Base-by-base conservation (phyloP, 2,329 filamentous ascomycete species). In the Cytospora piceicola region DNA sequence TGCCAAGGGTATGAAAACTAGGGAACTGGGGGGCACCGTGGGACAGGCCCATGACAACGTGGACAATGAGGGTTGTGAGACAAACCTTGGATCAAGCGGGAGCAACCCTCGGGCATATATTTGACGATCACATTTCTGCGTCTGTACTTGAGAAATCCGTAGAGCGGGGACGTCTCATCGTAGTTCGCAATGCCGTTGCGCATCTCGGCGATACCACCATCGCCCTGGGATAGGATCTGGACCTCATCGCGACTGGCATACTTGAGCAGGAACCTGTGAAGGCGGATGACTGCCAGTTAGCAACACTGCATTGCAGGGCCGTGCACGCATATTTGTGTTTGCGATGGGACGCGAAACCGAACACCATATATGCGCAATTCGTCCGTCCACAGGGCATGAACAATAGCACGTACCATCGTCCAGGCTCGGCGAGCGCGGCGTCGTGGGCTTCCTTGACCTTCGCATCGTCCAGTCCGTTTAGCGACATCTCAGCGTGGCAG, bases 91-190 rank as follows among this genome's bases (percentile, higher is more conserved):
- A 99, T 83, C 63, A 99, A 82, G 72, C 95, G 87, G 69, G 95
- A 98, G 70, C 94, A 94, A 67, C 90, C 92, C 67, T 96, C 92
- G 1, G 94, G 95, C 68, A 97, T 85, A 76, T 95, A 97, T 80
- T 95, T 97, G 77, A 99, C 86, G 67, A 99, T 80, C 58, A 98
- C 91, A 78, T 93, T 97, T 75, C 93, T 88, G 75, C 94, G 88
- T 64, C 94, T 85, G 77, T 97, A 98, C 72, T 92, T 89, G 71
- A 99, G 80, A 75, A 97, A 93, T 61, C 95, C 95, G 75, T 96
- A 99, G 57, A 99, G 82, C 27, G 95, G 95, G 69, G 93, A 95
- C 63, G 87, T 85, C 70, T 97, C 94, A 64, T 91, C 87, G 75
- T 96, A 96, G 69, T 86, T 82, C 66, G 89, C 86, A 71, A 98